Conservation (phyloP, 1,284 basidiomycete genomes). For the Ustilago vetiveriae region DNA sequence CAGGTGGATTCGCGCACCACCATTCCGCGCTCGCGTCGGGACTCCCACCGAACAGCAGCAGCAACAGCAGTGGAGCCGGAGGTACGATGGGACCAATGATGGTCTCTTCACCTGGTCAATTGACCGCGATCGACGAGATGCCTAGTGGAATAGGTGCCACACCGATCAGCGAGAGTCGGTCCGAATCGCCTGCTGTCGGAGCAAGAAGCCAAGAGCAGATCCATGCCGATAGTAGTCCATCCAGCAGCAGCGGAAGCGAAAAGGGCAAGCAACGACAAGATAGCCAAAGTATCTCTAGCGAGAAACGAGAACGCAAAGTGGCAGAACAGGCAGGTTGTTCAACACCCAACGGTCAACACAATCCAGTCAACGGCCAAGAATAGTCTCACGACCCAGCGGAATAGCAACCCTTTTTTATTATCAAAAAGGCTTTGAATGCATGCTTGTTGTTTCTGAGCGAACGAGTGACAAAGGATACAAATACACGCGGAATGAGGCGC, state of each 20-base stretch:
- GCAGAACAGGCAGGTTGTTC: conserved; percentile 29
- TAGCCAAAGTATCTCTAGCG: not conserved
- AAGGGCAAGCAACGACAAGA: conserved; percentile 23
- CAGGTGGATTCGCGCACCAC: not conserved
- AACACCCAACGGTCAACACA: conserved; percentile 23
- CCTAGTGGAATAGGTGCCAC: conserved; percentile 11
- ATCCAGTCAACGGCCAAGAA: conserved; percentile 10
- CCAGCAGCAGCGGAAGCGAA: conserved; percentile 3
- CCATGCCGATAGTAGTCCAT: conserved; percentile 2
- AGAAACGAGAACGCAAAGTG: conserved; percentile 4
- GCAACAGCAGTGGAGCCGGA: not conserved
- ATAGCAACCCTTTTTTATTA: not conserved
- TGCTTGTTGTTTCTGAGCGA: no score
- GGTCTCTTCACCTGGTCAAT: conserved; percentile 19
- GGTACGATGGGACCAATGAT: conserved; percentile 10
- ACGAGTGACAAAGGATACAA: not conserved
- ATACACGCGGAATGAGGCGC: no score
- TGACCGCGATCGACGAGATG: conserved; percentile 47
- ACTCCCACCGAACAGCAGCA: not conserved
- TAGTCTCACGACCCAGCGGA: not conserved
- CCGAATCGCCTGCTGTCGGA: conserved; percentile 11
- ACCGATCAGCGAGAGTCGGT: conserved; percentile 22
- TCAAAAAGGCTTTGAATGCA: not conserved
- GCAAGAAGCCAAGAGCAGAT: not conserved
- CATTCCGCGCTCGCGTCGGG: not conserved